A percentile compares a stretch with the other conserved stretches of the same genome.
These are phyloP conservation scores for Alternaria sp. DNA, from an alignment of 2,329 filamentous ascomycete genomes.

Conservation along the genomic window DNA sequence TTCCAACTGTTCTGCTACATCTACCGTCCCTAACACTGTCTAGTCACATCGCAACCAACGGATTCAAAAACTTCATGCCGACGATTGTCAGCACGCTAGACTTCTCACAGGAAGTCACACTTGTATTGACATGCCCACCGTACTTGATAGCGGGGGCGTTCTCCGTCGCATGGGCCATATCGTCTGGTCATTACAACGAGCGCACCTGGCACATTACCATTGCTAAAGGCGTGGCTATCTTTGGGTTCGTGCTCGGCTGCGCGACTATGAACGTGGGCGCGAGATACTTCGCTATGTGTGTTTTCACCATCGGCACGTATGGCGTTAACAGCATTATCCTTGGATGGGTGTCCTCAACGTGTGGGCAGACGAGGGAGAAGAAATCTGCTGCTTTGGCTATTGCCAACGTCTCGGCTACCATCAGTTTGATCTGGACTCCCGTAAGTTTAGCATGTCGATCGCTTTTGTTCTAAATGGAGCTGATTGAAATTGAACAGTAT, in stretches of 20 bases:
- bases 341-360: conserved; percentile 54
- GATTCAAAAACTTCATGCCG: conserved; percentile 54
- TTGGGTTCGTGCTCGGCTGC: conserved; percentile 52
- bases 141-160: conserved; percentile 26
- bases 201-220: conserved; percentile 53
- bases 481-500: not conserved
- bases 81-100: conserved; percentile 61
- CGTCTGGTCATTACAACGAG: conserved; percentile 53
- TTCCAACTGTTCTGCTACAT: conserved; percentile 66
- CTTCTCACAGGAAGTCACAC: conserved; percentile 60
- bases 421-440: conserved; percentile 49
- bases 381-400: conserved; percentile 55
- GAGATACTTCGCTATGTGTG: conserved; percentile 36
- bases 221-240: conserved; percentile 48
- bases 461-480: not conserved
- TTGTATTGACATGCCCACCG: conserved; percentile 57
- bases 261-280: conserved; percentile 50
- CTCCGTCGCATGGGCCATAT: conserved; percentile 44
- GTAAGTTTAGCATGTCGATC: not conserved
- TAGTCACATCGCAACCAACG: not conserved
- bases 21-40: conserved; percentile 53
- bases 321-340: conserved; percentile 46
- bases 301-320: conserved; percentile 23
- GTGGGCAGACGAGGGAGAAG: conserved; percentile 56
- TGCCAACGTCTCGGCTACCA: conserved; percentile 55